Evolutionary conservation across 2,329 filamentous ascomycete species (phyloP).

Genomic region (Sporothrix phasma): DNA sequence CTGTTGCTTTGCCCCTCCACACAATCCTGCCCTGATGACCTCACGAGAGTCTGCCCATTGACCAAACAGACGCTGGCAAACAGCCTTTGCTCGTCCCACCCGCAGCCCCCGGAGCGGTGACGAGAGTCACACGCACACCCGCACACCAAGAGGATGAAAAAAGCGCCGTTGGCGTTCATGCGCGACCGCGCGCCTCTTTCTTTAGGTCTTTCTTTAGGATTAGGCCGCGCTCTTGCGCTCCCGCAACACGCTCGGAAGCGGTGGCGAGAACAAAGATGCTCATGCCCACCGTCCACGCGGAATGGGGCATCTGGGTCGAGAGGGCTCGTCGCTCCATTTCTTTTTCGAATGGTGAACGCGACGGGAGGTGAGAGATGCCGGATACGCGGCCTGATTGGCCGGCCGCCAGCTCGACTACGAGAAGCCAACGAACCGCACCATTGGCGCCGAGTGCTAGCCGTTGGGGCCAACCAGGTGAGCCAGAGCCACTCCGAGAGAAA

Average conservation of each 20-base stretch:
- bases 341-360: not conserved
- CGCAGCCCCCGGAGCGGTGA: not conserved
- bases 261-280: not conserved
- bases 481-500: not conserved
- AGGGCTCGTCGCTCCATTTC: not conserved
- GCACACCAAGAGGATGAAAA: not conserved
- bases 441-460: conserved; percentile 2
- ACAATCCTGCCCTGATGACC: not conserved
- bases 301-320: not conserved
- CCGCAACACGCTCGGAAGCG: not conserved
- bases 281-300: not conserved
- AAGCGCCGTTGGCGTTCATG: not conserved
- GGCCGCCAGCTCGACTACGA: not conserved
- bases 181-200: not conserved
- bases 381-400: not conserved
- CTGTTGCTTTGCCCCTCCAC: not conserved
- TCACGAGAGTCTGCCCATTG: not conserved
- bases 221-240: not conserved
- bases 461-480: conserved; percentile 8
- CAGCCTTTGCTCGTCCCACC: not conserved
- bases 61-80: conserved; percentile 1
- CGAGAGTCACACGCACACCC: not conserved
- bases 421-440: not conserved
- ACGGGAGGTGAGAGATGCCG: not conserved
- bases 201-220: no score